Percentiles rank a stretch among this genome's conserved stretches.
Conservation (phyloP, 1,284 basidiomycete genomes). For the Fomitopsis palustris region DNA sequence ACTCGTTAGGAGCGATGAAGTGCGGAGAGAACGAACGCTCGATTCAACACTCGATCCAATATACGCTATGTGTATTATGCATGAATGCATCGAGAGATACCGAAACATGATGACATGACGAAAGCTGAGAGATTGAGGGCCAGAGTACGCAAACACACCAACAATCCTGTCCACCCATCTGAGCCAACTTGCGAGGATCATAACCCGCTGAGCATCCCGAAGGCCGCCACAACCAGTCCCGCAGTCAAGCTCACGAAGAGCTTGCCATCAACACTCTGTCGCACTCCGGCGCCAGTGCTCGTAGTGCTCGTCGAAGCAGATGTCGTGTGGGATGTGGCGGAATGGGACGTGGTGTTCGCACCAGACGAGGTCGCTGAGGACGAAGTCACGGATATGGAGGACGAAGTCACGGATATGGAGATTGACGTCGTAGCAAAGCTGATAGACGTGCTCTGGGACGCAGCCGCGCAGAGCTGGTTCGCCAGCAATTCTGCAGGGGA, state of each 20-base stretch:
- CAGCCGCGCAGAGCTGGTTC: slow-evolving; percentile 25
- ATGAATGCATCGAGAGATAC: background rate
- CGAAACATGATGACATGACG: background rate
- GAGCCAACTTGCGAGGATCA: background rate
- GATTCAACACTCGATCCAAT: no score
- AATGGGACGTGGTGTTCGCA: background rate
- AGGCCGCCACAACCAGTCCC: background rate
- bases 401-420: slow-evolving; percentile 11
- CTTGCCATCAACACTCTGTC: background rate
- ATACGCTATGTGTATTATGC: background rate
- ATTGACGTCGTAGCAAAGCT: slow-evolving; percentile 20
- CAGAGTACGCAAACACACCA: background rate
- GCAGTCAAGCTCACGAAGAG: background rate
- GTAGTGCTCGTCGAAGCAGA: background rate
- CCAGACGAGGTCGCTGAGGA: slow-evolving; percentile 2
- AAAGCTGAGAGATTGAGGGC: background rate
- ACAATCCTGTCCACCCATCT: background rate
- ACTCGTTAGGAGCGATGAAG: background rate
- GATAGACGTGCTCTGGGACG: slow-evolving; percentile 23
- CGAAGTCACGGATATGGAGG: slow-evolving; percentile 12
- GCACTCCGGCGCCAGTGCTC: background rate
- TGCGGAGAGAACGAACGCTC: background rate
- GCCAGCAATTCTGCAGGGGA: slow-evolving; percentile 21
- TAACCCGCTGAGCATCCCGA: background rate
- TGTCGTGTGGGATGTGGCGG: slow-evolving; percentile 1